Evolutionary conservation across 2,329 filamentous ascomycete species (phyloP).

Genomic region (Hypoxylon rubiginosum): DNA sequence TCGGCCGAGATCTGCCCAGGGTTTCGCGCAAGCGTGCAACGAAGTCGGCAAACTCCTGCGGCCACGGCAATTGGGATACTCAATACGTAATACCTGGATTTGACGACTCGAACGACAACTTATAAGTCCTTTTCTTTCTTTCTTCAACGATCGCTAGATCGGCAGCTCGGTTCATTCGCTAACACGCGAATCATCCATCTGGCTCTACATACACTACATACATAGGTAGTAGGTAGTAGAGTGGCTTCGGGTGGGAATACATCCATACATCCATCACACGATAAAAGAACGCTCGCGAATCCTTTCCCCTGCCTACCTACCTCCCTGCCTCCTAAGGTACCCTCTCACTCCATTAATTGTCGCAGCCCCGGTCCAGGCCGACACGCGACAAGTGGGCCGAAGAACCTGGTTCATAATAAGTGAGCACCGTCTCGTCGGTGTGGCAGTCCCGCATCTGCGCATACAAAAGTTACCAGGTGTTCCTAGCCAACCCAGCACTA

Average conservation of each 20-base stretch:
- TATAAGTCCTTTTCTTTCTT: background rate
- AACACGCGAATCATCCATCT: background rate
- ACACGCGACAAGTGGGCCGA: constrained; percentile 43
- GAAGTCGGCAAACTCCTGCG: constrained; percentile 27
- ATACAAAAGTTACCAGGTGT: constrained; percentile 26
- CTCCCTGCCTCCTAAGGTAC: background rate
- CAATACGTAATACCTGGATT: constrained; percentile 34
- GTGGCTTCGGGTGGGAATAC: constrained; percentile 13
- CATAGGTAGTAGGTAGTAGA: too few relatives aligned
- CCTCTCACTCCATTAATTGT: constrained; percentile 29
- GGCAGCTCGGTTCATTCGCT: constrained; percentile 8
- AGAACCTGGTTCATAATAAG: constrained; percentile 42
- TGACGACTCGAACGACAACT: constrained; percentile 7
- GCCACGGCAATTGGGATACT: constrained; percentile 17
- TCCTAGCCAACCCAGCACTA: constrained; percentile 30
- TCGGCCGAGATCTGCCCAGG: constrained; percentile 39
- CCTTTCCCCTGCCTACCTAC: constrained; percentile 7
- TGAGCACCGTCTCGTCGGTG: constrained; percentile 42
- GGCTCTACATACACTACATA: background rate
- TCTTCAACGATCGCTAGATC: constrained; percentile 12
- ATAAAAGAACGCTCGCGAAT: constrained; percentile 25
- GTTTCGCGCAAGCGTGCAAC: constrained; percentile 7
- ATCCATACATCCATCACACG: constrained; percentile 27
- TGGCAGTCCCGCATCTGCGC: constrained; percentile 40
- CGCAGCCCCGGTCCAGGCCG: constrained; percentile 38